phyloP scores from a whole-genome alignment of 2,329 filamentous ascomycete genomes.

The Phyllosticta ampelicida region DNA sequence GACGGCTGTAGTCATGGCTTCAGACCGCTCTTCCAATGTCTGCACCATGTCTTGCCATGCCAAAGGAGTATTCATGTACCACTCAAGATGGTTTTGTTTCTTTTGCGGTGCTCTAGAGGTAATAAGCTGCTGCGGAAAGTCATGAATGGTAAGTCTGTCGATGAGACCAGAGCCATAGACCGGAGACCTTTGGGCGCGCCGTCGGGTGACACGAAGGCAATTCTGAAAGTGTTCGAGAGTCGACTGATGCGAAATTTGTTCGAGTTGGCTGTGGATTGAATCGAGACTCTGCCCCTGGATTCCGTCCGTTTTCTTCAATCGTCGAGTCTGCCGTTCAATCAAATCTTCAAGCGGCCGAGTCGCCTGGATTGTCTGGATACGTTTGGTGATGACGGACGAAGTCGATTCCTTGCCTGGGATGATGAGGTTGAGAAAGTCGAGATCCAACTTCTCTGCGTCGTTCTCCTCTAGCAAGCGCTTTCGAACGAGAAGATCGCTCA shows the following conservation, averaged over 20 bases:
- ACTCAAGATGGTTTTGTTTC: slow-evolving; percentile 40
- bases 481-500: slow-evolving; percentile 60
- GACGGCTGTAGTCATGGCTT: slow-evolving; percentile 61
- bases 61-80: slow-evolving; percentile 62
- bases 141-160: slow-evolving; percentile 56
- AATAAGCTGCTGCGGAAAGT: slow-evolving; percentile 14
- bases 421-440: slow-evolving; percentile 70
- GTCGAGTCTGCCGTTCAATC: slow-evolving; percentile 56
- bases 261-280: slow-evolving; percentile 61
- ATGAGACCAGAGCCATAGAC: slow-evolving; percentile 73
- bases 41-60: slow-evolving; percentile 58
- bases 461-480: slow-evolving; percentile 51
- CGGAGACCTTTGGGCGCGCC: slow-evolving; percentile 68
- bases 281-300: slow-evolving; percentile 57
- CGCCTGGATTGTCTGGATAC: slow-evolving; percentile 43
- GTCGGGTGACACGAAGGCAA: slow-evolving; percentile 67
- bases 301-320: slow-evolving; percentile 40
- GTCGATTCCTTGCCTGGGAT: slow-evolving; percentile 56
- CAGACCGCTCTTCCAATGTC: slow-evolving; percentile 61
- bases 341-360: slow-evolving; percentile 60
- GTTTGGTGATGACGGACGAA: slow-evolving; percentile 42
- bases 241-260: slow-evolving; percentile 41
- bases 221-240: slow-evolving; percentile 63
- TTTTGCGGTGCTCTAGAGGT: slow-evolving; percentile 3
- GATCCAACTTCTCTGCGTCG: slow-evolving; percentile 53